Percentiles rank a stretch among this genome's conserved stretches.
Evolutionary conservation across 192 early-diverging fungal species (phyloP).

Genomic region (Pilaira anomala): DNA sequence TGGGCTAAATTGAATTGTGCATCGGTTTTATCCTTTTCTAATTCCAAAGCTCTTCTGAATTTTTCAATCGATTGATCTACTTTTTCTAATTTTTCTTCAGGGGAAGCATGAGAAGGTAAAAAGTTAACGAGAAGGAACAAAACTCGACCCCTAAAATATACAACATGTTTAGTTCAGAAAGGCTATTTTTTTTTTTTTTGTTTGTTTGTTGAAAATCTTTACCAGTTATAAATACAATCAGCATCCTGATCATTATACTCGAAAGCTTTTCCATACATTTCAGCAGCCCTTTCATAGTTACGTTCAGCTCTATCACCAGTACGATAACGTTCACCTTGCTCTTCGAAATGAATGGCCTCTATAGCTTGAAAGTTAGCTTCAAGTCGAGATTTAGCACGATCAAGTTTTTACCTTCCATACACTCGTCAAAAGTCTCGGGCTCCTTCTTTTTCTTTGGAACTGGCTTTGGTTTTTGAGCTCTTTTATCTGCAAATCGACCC

Average conservation of each 20-base stretch:
- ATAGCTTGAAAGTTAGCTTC: neutral
- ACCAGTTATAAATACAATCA: constrained; percentile 71
- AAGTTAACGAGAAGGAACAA: constrained; percentile 54
- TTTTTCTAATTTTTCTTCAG: constrained; percentile 41
- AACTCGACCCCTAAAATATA: constrained; percentile 50
- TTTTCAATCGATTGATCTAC: constrained; percentile 52
- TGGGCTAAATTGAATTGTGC: constrained; percentile 67
- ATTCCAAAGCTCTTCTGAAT: constrained; percentile 44
- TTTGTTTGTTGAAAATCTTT: too few species aligned
- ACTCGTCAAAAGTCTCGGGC: constrained; percentile 54
- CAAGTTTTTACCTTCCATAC: constrained; percentile 55
- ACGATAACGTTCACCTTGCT: constrained; percentile 67
- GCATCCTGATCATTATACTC: constrained; percentile 49
- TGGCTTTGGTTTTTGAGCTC: constrained; percentile 18
- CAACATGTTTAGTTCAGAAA: neutral
- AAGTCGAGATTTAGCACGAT: too few species aligned
- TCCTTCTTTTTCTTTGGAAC: constrained; percentile 33
- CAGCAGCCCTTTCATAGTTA: constrained; percentile 62
- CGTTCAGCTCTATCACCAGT: constrained; percentile 63
- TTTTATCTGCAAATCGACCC: constrained; percentile 7
- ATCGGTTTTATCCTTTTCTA: constrained; percentile 57
- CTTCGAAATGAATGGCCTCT: constrained; percentile 54
- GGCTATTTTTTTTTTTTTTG: neutral
- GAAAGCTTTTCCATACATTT: constrained; percentile 62
- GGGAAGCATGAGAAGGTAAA: constrained; percentile 43